Base-by-base conservation (phyloP, 169 alveolate genomes). In the Plasmodium billcollinsi region DNA sequence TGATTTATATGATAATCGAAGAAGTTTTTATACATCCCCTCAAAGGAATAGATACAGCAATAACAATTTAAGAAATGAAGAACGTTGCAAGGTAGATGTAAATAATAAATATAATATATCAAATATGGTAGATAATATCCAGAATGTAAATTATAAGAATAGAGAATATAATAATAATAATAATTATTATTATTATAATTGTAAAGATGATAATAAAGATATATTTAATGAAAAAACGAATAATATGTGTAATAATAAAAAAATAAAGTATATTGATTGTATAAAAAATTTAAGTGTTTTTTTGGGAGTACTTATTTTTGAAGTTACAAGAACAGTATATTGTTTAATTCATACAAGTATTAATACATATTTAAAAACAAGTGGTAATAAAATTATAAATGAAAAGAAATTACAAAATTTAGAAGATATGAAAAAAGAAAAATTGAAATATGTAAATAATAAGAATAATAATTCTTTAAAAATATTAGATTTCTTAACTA, bases 211-310 rank as follows among this genome's bases (percentile, higher is more conserved):
- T 39, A 63, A 11, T 26, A 21, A 21, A 26, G 67, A 45, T 8
- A 18, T 62, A 9, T 63, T 45, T 24, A 74, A 62, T n/a, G 45
- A 74, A 14, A 29, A 21, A 20, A 59, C n/a, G 9, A 61, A 62
- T 20, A 73, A 45, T 1, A 18, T 74, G 18, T 63, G 63, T 24
- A 74, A 62, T n/a, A 76, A 78, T 49, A 78, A 66, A 7, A 78
- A 78, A 45, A 66, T 78, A 47, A 63, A 78, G 24, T 78, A 78
- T 56, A 49, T 75, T 3, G 89, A 78, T 45, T 63, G 89, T 47
- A n/a, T 78, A 58, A 78, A 78, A 33, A 78, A 78, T 58, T 1
- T 63, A 14, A 78, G 89, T 7, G 50, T 78, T n/a, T 78, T 78
- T 45, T 50, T 65, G 11, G 21, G 65, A 26, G 89, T 78, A 45